Percentiles rank a stretch among this genome's conserved stretches.
These are phyloP conservation scores for Lobosporangium transversale DNA, from an alignment of 192 early-diverging fungal genomes.

Conservation along the genomic window DNA sequence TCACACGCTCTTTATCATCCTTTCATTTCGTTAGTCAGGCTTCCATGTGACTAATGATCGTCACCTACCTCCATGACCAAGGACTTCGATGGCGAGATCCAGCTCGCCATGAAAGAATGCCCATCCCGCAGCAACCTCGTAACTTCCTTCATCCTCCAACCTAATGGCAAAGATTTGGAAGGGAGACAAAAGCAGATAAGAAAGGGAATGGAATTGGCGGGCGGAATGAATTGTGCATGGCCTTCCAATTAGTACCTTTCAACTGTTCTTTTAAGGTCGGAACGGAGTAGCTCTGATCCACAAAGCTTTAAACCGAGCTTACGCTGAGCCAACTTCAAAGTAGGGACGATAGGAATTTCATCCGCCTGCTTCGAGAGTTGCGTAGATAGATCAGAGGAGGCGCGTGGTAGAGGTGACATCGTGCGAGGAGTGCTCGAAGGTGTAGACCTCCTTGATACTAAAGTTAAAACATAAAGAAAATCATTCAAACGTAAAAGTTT, in stretches of 20 bases:
- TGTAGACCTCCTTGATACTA: conserved; percentile 47
- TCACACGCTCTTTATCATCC: too few species aligned
- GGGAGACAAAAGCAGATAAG: too few species aligned
- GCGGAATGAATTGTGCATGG: background rate
- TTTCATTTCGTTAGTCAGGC: too few species aligned
- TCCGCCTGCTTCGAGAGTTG: conserved; percentile 43
- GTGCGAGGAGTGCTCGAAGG: conserved; percentile 52
- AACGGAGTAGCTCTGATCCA: conserved; percentile 59
- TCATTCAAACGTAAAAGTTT: background rate
- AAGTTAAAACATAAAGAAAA: background rate
- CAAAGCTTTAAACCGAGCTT: conserved; percentile 60
- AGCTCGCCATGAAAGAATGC: conserved; percentile 87
- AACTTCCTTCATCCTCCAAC: conserved; percentile 74
- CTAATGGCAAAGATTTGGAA: conserved; percentile 41
- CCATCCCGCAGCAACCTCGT: conserved; percentile 87
- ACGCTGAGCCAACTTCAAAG: conserved; percentile 59
- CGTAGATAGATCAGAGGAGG: conserved; percentile 25
- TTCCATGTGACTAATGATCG: too few species aligned
- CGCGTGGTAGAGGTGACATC: conserved; percentile 33
- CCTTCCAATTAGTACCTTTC: conserved; percentile 35
- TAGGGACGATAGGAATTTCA: conserved; percentile 57
- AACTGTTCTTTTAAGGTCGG: conserved; percentile 58
- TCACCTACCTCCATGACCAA: conserved; percentile 64
- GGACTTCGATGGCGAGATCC: conserved; percentile 75
- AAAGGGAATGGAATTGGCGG: too few species aligned